These are phyloP conservation scores for Rhodotorula sp. DNA, from an alignment of 1,284 basidiomycete genomes.

Conservation along the genomic window DNA sequence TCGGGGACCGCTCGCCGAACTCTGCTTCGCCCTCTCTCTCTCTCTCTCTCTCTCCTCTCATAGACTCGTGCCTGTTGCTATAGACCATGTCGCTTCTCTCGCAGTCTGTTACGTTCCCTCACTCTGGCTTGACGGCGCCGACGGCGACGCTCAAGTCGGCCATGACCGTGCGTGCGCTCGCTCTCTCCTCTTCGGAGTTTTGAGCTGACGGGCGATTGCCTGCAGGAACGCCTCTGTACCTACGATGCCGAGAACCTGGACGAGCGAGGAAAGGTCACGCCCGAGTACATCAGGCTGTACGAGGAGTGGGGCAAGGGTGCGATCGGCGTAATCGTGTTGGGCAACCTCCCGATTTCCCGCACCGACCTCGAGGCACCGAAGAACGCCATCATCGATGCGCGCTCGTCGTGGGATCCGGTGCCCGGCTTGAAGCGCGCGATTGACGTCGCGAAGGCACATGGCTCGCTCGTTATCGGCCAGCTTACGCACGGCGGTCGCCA, in stretches of 20 bases:
- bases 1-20: not conserved
- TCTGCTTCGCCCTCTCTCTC: not conserved
- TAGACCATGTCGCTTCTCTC: slow-evolving; percentile 30
- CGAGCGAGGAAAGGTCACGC: slow-evolving; percentile 42
- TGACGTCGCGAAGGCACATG: slow-evolving; percentile 50
- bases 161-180: not conserved
- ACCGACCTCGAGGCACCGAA: slow-evolving; percentile 43
- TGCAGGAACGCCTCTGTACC: slow-evolving; percentile 46
- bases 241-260: slow-evolving; percentile 42
- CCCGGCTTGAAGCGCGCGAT: slow-evolving; percentile 48
- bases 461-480: slow-evolving; percentile 52
- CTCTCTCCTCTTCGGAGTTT: too few relatives aligned
- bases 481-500: slow-evolving; percentile 53
- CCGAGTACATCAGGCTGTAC: slow-evolving; percentile 46
- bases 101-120: slow-evolving; percentile 42
- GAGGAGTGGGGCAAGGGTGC: slow-evolving; percentile 48
- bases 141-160: slow-evolving; percentile 27
- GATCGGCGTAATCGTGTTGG: slow-evolving; percentile 45
- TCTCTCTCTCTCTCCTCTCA: not conserved
- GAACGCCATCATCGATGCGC: slow-evolving; percentile 46
- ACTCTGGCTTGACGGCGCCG: slow-evolving; percentile 33
- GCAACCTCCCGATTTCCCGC: slow-evolving; percentile 44
- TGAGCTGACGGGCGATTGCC: slow-evolving; percentile 38
- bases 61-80: too few relatives aligned
- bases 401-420: slow-evolving; percentile 43